Percentiles rank a stretch among this genome's conserved stretches.
Evolutionary conservation across 805 yeast species (phyloP).

Genomic region (Kuraishia capsulata): DNA sequence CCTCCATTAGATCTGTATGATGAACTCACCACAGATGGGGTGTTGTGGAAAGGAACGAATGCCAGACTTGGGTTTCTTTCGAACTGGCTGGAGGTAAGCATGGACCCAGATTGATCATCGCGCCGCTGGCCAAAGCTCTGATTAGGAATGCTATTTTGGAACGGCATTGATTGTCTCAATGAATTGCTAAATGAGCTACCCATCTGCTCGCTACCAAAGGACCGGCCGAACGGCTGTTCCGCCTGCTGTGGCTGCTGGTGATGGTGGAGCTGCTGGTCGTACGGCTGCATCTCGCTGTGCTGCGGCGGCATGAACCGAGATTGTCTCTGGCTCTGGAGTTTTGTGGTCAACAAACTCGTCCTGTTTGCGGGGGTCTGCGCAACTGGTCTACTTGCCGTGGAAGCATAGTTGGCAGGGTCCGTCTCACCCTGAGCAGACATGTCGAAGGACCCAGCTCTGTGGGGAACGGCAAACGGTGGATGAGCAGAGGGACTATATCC

Average conservation of each 20-base stretch:
- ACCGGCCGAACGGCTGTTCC: neutral
- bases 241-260: conserved; percentile 1
- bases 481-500: conserved; percentile 6
- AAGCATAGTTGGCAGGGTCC: neutral
- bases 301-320: neutral
- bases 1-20: conserved; percentile 27
- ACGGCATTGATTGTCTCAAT: neutral
- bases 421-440: conserved; percentile 2
- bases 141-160: too few relatives aligned
- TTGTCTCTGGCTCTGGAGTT: conserved; percentile 6
- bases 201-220: neutral
- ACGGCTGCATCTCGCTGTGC: conserved; percentile 5
- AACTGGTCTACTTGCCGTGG: conserved; percentile 3
- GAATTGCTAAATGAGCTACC: neutral
- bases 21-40: conserved; percentile 38
- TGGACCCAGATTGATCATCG: neutral
- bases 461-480: conserved; percentile 4
- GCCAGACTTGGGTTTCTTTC: conserved; percentile 13
- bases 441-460: conserved; percentile 1
- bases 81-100: conserved; percentile 18
- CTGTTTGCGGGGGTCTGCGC: conserved; percentile 2
- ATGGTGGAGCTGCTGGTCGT: conserved; percentile 1
- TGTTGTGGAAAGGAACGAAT: conserved; percentile 30
- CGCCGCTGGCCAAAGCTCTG: neutral
- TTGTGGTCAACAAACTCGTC: conserved; percentile 8